Base-by-base conservation (phyloP, 2,329 filamentous ascomycete genomes). In the Ascochyta pisi region DNA sequence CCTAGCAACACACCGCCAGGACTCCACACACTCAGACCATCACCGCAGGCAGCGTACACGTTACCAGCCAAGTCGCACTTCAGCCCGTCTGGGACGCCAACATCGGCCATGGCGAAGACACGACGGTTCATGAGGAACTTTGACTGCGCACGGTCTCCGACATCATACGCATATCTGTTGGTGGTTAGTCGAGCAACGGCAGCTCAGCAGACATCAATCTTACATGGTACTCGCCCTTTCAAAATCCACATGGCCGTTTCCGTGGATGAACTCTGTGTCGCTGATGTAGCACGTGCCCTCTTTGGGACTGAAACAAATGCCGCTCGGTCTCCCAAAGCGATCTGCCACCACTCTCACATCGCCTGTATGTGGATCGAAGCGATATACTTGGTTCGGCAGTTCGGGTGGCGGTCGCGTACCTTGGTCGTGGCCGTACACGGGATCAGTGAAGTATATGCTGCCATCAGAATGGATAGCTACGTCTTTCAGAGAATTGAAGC, bases 1-100 rank as follows among this genome's bases (percentile, higher is more conserved):
- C 80, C 81, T n/a, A 83, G 68, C 1, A 80, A 66, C 5, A 68
- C 67, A 1, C 81, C 81, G 3, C 71, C 76, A 1, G 75, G 57
- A 34, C 68, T 78, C 78, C 79, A 83, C 6, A 83, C 73, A 53
- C 82, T 79, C 12, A 83, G 66, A 2, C 81, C 81, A 53, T 81
- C 81, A 2, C 73, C 76, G 49, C 80, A 82, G 0, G 77, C 79
- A 24, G 76, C 74, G 58, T 79, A 87, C 2, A 87, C 78, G 45
- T 86, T 83, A 1, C 84, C 84, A 1, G 39, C 39, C 13, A 40
- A 50, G 31, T 67, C 64, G 54, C 65, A 68, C 26, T 67, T 68
- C 45, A 69, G 60, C 9, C 62, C 65, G 24, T 70, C 62, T 0
- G 66, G 67, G 2, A 66, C 51, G 16, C 62, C 60, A 1, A 50